These are phyloP conservation scores for Dictyostelium firmibasis DNA, from an alignment of 78 protist genomes.

Conservation along the genomic window DNA sequence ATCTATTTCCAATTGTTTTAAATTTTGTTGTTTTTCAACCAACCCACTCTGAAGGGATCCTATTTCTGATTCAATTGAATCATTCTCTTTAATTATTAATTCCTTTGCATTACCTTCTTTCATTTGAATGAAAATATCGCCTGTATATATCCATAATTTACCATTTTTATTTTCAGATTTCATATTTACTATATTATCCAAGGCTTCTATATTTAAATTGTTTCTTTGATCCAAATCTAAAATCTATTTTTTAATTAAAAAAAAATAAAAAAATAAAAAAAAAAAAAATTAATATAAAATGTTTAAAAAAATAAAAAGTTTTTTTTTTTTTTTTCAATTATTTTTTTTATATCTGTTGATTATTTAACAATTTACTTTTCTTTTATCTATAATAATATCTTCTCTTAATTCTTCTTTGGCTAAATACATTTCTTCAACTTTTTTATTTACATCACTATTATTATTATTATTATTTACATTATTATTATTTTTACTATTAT, in stretches of 20 bases:
- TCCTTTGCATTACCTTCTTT: constrained; percentile 14
- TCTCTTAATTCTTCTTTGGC: constrained; percentile 15
- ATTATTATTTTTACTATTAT: background rate
- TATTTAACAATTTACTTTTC: background rate
- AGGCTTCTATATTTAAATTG: constrained; percentile 56
- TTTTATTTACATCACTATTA: background rate
- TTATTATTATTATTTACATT: background rate
- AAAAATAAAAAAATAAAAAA: too few species aligned
- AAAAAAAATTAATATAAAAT: too few species aligned
- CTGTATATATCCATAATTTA: constrained; percentile 61
- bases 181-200: background rate
- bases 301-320: background rate
- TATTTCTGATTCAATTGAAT: constrained; percentile 31
- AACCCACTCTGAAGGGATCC: background rate
- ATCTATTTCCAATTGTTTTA: background rate
- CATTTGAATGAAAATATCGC: constrained; percentile 67
- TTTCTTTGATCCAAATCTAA: constrained; percentile 60
- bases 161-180: background rate
- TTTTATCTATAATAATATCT: constrained; percentile 19
- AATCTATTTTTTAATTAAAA: constrained; percentile 11
- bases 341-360: background rate
- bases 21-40: constrained; percentile 23
- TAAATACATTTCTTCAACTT: constrained; percentile 21
- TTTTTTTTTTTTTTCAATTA: background rate
- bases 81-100: constrained; percentile 24